Conservation (phyloP, 1,284 basidiomycete genomes). For the Austroboletus novae-zelandiae region DNA sequence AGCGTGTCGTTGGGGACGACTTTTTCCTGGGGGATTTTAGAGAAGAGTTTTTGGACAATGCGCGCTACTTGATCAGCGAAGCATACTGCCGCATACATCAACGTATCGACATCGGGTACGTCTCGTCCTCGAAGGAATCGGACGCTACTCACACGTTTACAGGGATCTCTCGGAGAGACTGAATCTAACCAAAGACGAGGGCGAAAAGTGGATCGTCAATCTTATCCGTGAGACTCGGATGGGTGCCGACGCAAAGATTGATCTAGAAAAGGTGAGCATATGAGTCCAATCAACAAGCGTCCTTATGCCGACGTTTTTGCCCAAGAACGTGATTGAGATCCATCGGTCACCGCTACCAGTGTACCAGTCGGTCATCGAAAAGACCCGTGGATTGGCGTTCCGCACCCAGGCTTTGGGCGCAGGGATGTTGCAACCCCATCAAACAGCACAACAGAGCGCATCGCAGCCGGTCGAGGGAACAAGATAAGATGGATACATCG, state of each 20-base stretch:
- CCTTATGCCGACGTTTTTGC: slow-evolving; percentile 10
- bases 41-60: slow-evolving; percentile 95
- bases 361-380: slow-evolving; percentile 95
- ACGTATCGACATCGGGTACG: slow-evolving; percentile 90
- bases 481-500: slow-evolving; percentile 16
- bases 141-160: background rate
- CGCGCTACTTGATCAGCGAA: slow-evolving; percentile 92
- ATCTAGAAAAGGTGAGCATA: slow-evolving; percentile 78
- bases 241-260: slow-evolving; percentile 95
- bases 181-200: slow-evolving; percentile 90
- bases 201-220: slow-evolving; percentile 99
- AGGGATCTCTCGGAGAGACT: slow-evolving; percentile 92
- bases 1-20: slow-evolving; percentile 84
- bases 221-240: slow-evolving; percentile 95
- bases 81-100: slow-evolving; percentile 98
- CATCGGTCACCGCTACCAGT: slow-evolving; percentile 87
- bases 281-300: background rate
- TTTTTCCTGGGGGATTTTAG: slow-evolving; percentile 92
- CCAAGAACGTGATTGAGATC: slow-evolving; percentile 93
- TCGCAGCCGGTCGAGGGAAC: slow-evolving; percentile 34
- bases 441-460: slow-evolving; percentile 33
- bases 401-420: slow-evolving; percentile 88
- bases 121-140: slow-evolving; percentile 12
- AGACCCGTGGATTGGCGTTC: slow-evolving; percentile 89
- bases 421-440: slow-evolving; percentile 66